Evolutionary conservation across 495 filamentous ascomycete genomes (phyloP).

Genomic region (Cudoniella acicularis): DNA sequence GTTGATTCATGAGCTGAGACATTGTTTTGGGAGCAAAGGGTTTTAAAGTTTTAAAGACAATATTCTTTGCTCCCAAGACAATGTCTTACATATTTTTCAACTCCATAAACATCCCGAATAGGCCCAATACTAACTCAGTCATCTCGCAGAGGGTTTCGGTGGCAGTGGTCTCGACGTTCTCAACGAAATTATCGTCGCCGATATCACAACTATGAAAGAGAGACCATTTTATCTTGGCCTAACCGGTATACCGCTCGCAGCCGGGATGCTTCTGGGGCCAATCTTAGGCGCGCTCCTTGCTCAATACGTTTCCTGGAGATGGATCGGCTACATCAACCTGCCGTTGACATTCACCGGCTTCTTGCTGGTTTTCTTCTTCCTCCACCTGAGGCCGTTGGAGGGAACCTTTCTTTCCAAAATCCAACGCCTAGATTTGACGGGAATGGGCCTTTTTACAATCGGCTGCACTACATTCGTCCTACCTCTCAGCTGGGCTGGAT

Average conservation of each 20-base stretch:
- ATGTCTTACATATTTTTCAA: too few species aligned
- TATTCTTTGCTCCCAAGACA: too few species aligned
- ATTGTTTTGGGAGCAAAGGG: too few species aligned
- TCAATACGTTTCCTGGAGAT: slow-evolving; percentile 39
- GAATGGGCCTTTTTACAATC: slow-evolving; percentile 49
- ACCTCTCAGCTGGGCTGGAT: slow-evolving; percentile 47
- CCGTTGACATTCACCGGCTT: slow-evolving; percentile 34
- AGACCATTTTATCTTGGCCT: slow-evolving; percentile 36
- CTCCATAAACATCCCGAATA: too few species aligned
- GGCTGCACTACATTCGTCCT: slow-evolving; percentile 42
- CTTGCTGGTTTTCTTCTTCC: slow-evolving; percentile 29
- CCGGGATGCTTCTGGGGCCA: slow-evolving; percentile 30
- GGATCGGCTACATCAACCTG: slow-evolving; percentile 32
- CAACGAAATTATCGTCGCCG: slow-evolving; percentile 47
- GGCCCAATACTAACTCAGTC: too few species aligned
- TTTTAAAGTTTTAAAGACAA: too few species aligned
- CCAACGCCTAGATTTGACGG: slow-evolving; percentile 53
- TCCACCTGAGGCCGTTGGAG: slow-evolving; percentile 24
- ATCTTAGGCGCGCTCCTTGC: slow-evolving; percentile 29
- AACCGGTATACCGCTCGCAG: slow-evolving; percentile 32
- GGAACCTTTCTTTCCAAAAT: slow-evolving; percentile 39
- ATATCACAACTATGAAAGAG: slow-evolving; percentile 27
- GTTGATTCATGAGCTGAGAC: too few species aligned
- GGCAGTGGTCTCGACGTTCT: slow-evolving; percentile 62
- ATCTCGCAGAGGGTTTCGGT: slow-evolving; percentile 67